Percentiles rank a stretch among this genome's conserved stretches.
Evolutionary conservation across 306 rosid species (phyloP).

Genomic region (Mimosa pudica): DNA sequence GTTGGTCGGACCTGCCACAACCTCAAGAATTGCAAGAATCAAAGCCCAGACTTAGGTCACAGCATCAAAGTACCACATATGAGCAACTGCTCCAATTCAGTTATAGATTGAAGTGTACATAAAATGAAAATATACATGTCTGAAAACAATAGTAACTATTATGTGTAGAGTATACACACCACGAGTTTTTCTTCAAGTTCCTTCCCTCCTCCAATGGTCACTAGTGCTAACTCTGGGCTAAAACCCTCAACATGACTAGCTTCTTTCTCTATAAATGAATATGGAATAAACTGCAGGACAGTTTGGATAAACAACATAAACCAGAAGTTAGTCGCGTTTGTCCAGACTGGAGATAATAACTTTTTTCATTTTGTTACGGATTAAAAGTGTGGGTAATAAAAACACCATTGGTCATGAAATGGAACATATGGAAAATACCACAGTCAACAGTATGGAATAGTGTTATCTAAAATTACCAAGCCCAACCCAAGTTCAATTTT

Average conservation of each 20-base stretch:
- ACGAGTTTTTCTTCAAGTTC: conserved; percentile 98
- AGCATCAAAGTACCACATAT: conserved; percentile 30
- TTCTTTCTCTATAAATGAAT: conserved; percentile 95
- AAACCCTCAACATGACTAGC: conserved; percentile 98
- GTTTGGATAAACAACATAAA: conserved; percentile 23
- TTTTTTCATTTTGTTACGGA: not conserved
- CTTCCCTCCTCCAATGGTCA: conserved; percentile 96
- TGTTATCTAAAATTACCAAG: not conserved
- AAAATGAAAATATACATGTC: not conserved
- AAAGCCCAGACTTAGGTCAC: conserved; percentile 77
- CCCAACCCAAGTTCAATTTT: not conserved
- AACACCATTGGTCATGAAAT: not conserved
- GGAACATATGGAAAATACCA: not conserved
- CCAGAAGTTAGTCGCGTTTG: not conserved
- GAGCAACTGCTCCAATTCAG: conserved; percentile 23
- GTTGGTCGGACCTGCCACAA: conserved; percentile 95
- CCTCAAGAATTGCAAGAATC: conserved; percentile 84
- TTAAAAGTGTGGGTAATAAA: not conserved
- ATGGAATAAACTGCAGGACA: conserved; percentile 82
- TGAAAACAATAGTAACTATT: not conserved
- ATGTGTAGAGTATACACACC: conserved; percentile 50
- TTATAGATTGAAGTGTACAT: conserved; percentile 3
- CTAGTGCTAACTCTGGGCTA: conserved; percentile 91
- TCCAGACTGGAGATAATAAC: not conserved
- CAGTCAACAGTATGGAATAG: not conserved